Evolutionary conservation across 2,329 filamentous ascomycete genomes (phyloP), one percentile per base, ranked within the genome.

Genomic region (Aspergillus cejpii): DNA sequence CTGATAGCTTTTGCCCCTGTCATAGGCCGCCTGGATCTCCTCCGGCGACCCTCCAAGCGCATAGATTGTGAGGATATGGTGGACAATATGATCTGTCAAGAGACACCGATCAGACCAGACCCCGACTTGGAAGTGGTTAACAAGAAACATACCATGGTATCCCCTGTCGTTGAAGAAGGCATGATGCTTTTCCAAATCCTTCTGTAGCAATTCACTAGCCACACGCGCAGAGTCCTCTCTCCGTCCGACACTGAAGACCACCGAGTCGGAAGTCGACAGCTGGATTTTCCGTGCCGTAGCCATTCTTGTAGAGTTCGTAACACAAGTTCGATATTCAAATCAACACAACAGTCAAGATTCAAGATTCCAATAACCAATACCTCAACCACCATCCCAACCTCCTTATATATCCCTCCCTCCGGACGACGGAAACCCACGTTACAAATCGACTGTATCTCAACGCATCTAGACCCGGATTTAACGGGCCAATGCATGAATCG

Each of bases 111-210:
- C 3, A 6, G 3, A 19, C 11, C 10, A 29, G 23, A 19, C 14
- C 11, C 20, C 1, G 2, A 14, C 39, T 20, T 23, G 24, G 3
- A n/a, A 29, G 11, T 3, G 7, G 10, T 10, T n/a, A 10, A 5
- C 12, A 19, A 15, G 27, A 5, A 15, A 55, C 57, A 17, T 52
- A 71, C 68, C 87, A 59, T 96, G 90, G 51, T 85, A 94, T 0
- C 84, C 84, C 1, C 65, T 59, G 0, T 75, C 48, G 49, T 92
- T 94, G 74, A 89, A 94, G 68, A 84, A 94, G 46, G 89, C 83
- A 60, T 94, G 85, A 55, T 89, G 79, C 26, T 68, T 69, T 21
- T 77, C 78, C 52, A 92, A 76, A 58, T 95, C 89, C 45, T 81
- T 71, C 61, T 94, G 86, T 14, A 96, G 69, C 3, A 94, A 67